These are phyloP conservation scores for Podila clonocystis DNA, from an alignment of 192 early-diverging fungal species.

Conservation along the genomic window DNA sequence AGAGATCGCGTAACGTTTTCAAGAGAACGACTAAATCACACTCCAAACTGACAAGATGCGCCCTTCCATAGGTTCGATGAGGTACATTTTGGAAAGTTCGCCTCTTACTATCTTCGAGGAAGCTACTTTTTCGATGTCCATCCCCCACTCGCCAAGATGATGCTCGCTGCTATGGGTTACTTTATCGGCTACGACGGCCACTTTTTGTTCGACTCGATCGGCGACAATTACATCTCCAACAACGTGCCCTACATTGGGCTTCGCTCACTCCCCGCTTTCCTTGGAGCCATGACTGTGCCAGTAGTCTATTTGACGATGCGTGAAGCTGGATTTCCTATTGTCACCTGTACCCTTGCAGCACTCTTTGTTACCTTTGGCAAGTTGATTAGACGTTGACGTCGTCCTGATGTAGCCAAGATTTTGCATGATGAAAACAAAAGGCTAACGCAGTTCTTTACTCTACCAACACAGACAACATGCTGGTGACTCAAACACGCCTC, in stretches of 20 bases:
- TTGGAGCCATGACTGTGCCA: conserved; percentile 81
- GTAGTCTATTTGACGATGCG: conserved; percentile 87
- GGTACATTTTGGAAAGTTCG: conserved; percentile 99
- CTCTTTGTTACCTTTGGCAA: conserved; percentile 87
- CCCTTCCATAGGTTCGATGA: conserved; percentile 85
- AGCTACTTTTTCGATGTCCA: conserved; percentile 98
- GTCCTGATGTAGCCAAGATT: neutral
- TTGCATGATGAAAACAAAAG: neutral
- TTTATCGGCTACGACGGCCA: conserved; percentile 95
- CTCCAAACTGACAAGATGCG: no score
- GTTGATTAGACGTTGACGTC: neutral
- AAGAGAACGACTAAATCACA: neutral
- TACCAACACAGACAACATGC: conserved; percentile 76
- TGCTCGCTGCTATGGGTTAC: conserved; percentile 85
- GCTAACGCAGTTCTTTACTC: neutral
- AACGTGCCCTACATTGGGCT: conserved; percentile 91
- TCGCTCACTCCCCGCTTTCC: conserved; percentile 79
- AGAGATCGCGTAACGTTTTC: neutral
- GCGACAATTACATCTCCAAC: conserved; percentile 87
- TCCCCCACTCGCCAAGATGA: conserved; percentile 94
- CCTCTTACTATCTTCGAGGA: conserved; percentile 87
- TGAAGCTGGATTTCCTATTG: conserved; percentile 84
- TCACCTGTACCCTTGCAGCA: conserved; percentile 78
- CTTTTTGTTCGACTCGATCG: conserved; percentile 95
- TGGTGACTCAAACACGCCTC: conserved; percentile 90